Conservation (phyloP, 345 rosid species). For the Linum lewisii region DNA sequence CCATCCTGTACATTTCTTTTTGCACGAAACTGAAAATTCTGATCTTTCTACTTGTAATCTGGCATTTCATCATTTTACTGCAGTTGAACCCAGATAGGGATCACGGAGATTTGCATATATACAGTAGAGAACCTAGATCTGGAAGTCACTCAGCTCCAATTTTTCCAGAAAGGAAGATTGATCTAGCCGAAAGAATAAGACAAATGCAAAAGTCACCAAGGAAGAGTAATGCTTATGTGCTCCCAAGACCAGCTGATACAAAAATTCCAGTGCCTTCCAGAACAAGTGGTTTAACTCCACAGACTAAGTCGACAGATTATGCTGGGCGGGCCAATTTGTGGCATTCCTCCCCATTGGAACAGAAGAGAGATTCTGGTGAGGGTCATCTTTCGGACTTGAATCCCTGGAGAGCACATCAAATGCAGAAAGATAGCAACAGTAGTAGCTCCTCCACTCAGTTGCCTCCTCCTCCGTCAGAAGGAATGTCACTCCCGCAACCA, state of each 20-base stretch:
- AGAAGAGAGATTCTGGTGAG: slow-evolving; percentile 40
- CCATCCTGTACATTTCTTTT: too few relatives aligned
- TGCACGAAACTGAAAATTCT: too few relatives aligned
- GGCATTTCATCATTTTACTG: slow-evolving; percentile 8
- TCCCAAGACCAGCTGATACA: slow-evolving; percentile 71
- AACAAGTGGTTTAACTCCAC: slow-evolving; percentile 28
- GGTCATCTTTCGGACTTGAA: slow-evolving; percentile 18
- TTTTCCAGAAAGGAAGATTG: slow-evolving; percentile 59
- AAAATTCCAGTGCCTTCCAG: slow-evolving; percentile 36
- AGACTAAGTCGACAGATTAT: slow-evolving; percentile 30
- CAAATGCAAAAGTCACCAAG: slow-evolving; percentile 34
- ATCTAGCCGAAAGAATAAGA: slow-evolving; percentile 49
- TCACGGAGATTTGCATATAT: slow-evolving; percentile 33
- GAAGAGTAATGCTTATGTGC: slow-evolving; percentile 52
- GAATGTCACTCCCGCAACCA: slow-evolving; percentile 32
- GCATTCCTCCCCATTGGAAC: slow-evolving; percentile 89
- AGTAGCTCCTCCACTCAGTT: slow-evolving; percentile 31
- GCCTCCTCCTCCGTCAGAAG: slow-evolving; percentile 55
- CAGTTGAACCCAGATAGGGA: slow-evolving; percentile 45
- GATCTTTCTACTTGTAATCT: neutral
- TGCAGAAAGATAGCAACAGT: slow-evolving; percentile 33
- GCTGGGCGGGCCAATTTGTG: slow-evolving; percentile 39
- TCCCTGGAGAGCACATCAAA: slow-evolving; percentile 17
- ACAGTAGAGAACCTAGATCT: slow-evolving; percentile 35
- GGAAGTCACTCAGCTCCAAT: slow-evolving; percentile 87